Evolutionary conservation across 2,329 filamentous ascomycete species (phyloP).

Genomic region (Fusarium humuli): DNA sequence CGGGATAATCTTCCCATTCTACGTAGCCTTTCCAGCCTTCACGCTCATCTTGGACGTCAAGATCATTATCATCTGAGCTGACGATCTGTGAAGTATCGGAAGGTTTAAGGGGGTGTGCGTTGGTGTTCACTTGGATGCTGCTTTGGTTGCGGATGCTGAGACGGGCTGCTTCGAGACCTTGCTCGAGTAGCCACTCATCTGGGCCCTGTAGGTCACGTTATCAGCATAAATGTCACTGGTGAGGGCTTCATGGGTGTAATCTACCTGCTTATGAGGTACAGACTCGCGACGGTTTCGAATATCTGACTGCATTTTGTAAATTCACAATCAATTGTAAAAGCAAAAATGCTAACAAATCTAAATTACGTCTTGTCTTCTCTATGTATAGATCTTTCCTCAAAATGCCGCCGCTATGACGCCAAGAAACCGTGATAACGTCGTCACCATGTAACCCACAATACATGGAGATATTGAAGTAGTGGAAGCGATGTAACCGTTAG

Average conservation of each 20-base stretch:
- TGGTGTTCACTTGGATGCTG: constrained; percentile 5
- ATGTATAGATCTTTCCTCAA: too few relatives aligned
- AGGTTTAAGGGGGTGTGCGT: background rate
- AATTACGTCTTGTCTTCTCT: too few relatives aligned
- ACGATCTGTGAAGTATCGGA: background rate
- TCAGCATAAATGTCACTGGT: too few relatives aligned
- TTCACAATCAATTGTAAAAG: too few relatives aligned
- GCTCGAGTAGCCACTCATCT: constrained; percentile 66
- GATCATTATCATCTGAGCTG: constrained; percentile 41
- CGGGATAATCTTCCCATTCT: constrained; percentile 76
- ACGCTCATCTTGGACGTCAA: constrained; percentile 43
- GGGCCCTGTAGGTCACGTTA: constrained; percentile 39
- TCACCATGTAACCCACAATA: background rate
- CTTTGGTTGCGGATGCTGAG: constrained; percentile 25
- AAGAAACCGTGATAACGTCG: background rate
- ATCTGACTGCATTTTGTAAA: background rate
- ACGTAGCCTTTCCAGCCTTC: constrained; percentile 64
- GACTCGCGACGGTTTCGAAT: background rate
- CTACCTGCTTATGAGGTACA: background rate
- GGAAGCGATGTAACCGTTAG: background rate
- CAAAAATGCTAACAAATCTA: too few relatives aligned
- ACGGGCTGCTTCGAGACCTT: constrained; percentile 58
- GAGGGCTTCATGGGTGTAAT: too few relatives aligned
- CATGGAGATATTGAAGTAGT: too few relatives aligned
- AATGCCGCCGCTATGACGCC: constrained; percentile 2